A percentile compares a stretch with the other conserved stretches of the same genome.
These are phyloP conservation scores for Serendipita sp. DNA, from an alignment of 768 basidiomycete genomes.

Conservation along the genomic window DNA sequence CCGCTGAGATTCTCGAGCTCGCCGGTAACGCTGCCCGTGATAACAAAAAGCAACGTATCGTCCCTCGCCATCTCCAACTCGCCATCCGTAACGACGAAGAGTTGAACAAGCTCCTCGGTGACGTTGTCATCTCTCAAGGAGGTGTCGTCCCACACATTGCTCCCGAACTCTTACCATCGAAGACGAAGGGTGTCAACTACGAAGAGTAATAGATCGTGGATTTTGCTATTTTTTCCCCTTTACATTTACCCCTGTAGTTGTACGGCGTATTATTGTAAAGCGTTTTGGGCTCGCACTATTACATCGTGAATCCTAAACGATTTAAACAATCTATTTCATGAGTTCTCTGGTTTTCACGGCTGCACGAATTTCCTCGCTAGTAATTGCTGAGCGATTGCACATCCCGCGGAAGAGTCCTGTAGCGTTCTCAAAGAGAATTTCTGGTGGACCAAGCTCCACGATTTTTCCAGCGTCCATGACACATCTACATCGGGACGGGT, in stretches of 20 bases:
- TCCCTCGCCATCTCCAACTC: conserved; percentile 82
- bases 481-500: not conserved
- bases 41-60: conserved; percentile 91
- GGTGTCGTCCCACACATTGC: conserved; percentile 77
- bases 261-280: conserved; percentile 3
- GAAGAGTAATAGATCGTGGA: not conserved
- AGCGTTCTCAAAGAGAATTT: conserved; percentile 37
- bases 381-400: conserved; percentile 72
- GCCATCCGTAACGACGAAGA: conserved; percentile 88
- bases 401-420: conserved; percentile 69
- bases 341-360: conserved; percentile 16
- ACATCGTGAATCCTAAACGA: not conserved
- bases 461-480: conserved; percentile 11
- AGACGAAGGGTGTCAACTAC: conserved; percentile 30
- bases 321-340: not conserved
- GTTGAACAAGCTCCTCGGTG: conserved; percentile 23
- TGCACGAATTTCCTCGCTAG: conserved; percentile 46
- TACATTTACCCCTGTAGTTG: not conserved
- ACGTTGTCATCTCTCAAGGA: conserved; percentile 78
- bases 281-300: not conserved
- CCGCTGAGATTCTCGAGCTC: conserved; percentile 85
- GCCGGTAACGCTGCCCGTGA: conserved; percentile 81
- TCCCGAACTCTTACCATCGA: conserved; percentile 41
- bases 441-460: conserved; percentile 66
- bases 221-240: not conserved